phyloP scores from a whole-genome alignment of 345 rosid species.

The Hirschfeldia incana region DNA sequence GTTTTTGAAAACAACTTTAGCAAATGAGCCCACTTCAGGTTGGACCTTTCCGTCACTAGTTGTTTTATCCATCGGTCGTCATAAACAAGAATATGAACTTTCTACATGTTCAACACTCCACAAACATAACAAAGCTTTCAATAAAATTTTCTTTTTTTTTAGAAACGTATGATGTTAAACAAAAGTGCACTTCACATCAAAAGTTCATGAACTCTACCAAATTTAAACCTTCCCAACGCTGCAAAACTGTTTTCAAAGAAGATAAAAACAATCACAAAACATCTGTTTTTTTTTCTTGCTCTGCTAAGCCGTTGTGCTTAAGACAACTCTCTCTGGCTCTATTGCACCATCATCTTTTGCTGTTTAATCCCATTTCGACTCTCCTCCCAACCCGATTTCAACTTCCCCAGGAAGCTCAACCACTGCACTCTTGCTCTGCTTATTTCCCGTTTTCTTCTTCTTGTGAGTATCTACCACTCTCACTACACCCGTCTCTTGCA shows the following conservation, averaged over 20 bases:
- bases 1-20: neutral
- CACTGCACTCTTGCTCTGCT: constrained; percentile 30
- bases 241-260: neutral
- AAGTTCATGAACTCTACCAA: neutral
- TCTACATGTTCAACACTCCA: neutral
- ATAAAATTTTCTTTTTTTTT: neutral
- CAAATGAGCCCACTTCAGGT: neutral
- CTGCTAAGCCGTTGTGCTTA: too few relatives aligned
- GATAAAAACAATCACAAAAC: neutral
- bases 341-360: too few relatives aligned
- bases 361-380: constrained; percentile 61
- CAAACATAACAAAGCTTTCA: neutral
- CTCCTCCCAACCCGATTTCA: constrained; percentile 84
- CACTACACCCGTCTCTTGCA: constrained; percentile 26
- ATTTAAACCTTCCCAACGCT: constrained; percentile 3
- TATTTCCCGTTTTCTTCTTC: constrained; percentile 44
- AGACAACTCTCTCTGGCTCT: too few relatives aligned
- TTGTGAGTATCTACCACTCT: constrained; percentile 43
- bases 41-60: neutral
- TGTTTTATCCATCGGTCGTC: neutral
- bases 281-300: neutral
- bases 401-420: constrained; percentile 35
- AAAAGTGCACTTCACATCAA: neutral
- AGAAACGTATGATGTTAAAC: neutral
- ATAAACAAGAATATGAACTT: neutral